Base-by-base conservation (phyloP, 495 filamentous ascomycete genomes). In the Neurospora tetraspora region DNA sequence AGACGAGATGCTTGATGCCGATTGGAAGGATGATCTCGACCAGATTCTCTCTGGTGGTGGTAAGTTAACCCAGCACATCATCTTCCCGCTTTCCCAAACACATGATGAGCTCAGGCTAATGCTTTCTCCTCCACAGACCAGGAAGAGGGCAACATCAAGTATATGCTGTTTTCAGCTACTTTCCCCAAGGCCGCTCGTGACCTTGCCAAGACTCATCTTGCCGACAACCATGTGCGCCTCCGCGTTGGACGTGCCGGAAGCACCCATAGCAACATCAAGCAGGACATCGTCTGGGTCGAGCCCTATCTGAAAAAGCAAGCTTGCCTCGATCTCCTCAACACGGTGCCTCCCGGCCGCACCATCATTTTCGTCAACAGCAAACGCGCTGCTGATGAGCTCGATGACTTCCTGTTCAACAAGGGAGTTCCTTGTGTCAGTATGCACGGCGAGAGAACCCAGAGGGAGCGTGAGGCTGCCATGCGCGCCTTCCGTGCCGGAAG, bases 81-180 rank as follows among this genome's bases (percentile, higher is more conserved):
- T 31, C 23, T 39, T 11, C 53, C 14, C 6, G 5, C 39, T 68
- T 59, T 71, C 37, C 71, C 77, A 73, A 75, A 71, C 40, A 72
- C 8, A 20, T 43, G 43, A 59, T 65, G 53, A 65, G 53, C 53
- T 65, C 37, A 38, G 34, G 61, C 34, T 53, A 42, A 38, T 12
- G 40, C 76, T 81, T 68, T 82, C 75, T n/a, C 59, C 71, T 34
- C 61, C 27, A 69, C 83, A 80, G 96, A 97, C 68, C 89, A 92
- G 69, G 93, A 97, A 76, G 91, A 89, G 6, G 91, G 94, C 71
- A 84, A 85, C 86, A 93, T 85, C 82, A 89, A 82, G 23, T 97
- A 92, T 82, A 84, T 97, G 87, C 93, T 99, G 88, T 98, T 98
- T 75, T 97, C 93, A 3, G 96, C 96, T 12, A 98, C 96, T 0